Conservation (phyloP, 2,329 filamentous ascomycete species). For the Pyricularia sp. region DNA sequence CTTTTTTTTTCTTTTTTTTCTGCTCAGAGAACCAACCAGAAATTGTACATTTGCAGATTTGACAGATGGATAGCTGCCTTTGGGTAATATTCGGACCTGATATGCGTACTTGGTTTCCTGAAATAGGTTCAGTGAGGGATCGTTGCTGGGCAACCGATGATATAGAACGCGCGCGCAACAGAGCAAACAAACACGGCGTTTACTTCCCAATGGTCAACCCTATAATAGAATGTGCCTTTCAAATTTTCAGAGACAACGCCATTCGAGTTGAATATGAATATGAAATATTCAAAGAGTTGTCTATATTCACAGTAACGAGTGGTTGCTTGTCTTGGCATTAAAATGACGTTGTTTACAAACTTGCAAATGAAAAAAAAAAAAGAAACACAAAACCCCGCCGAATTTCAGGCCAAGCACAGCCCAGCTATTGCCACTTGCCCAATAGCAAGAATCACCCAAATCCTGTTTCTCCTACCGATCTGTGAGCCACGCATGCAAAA, state of each 20-base stretch:
- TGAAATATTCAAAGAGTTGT: neutral
- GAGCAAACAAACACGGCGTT: neutral
- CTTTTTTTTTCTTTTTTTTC: neutral
- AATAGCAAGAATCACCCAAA: neutral
- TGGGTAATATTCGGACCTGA: neutral
- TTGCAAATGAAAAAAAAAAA: neutral
- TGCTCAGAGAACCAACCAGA: neutral
- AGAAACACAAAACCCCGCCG: neutral
- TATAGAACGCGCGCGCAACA: neutral
- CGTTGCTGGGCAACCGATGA: neutral
- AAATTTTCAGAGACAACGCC: neutral
- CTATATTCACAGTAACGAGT: neutral
- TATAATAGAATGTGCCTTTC: neutral
- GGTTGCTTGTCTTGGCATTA: neutral
- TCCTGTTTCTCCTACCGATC: neutral
- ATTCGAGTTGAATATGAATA: neutral
- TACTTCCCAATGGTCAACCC: neutral
- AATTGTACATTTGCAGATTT: neutral
- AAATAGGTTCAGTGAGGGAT: neutral
- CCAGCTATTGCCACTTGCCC: neutral
- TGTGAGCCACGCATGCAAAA: neutral
- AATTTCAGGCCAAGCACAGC: neutral
- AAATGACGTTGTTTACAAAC: neutral
- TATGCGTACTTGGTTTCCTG: neutral
- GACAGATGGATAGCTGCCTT: too few species aligned